These are phyloP conservation scores for Penicillium salamii DNA, from an alignment of 495 filamentous ascomycete genomes.

Conservation along the genomic window DNA sequence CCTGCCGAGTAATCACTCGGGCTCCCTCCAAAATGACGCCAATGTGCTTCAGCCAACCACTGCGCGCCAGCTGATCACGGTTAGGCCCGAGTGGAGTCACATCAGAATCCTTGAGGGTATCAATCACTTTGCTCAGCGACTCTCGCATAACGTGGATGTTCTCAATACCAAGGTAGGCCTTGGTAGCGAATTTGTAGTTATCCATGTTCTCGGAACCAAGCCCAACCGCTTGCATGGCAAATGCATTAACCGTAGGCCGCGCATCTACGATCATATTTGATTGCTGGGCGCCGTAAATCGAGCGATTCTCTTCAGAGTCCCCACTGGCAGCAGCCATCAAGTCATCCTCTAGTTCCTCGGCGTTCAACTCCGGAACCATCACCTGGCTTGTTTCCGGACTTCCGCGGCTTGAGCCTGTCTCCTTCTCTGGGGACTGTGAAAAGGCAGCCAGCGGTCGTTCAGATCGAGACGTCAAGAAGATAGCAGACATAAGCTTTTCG, in stretches of 20 bases:
- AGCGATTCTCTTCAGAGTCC: constrained; percentile 42
- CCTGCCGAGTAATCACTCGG: constrained; percentile 77
- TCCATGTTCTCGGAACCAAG: constrained; percentile 98
- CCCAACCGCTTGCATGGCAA: constrained; percentile 92
- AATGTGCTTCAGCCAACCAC: constrained; percentile 92
- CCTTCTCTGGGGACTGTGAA: constrained; percentile 43
- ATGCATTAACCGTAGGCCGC: constrained; percentile 89
- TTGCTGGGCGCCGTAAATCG: constrained; percentile 89
- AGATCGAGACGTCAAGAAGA: constrained; percentile 74
- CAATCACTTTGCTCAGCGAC: constrained; percentile 83
- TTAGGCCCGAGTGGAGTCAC: constrained; percentile 81
- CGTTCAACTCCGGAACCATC: constrained; percentile 43
- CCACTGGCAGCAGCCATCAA: constrained; percentile 50
- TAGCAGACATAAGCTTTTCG: constrained; percentile 87
- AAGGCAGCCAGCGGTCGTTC: constrained; percentile 45
- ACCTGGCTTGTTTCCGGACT: constrained; percentile 43
- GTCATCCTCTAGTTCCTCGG: constrained; percentile 73
- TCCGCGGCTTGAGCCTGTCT: constrained; percentile 55
- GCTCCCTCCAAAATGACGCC: constrained; percentile 79
- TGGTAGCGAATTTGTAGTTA: constrained; percentile 88
- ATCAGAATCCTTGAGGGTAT: constrained; percentile 90
- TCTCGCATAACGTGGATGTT: constrained; percentile 99
- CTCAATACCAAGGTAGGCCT: constrained; percentile 94
- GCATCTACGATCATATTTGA: constrained; percentile 96
- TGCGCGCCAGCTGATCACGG: constrained; percentile 75